These are phyloP conservation scores for Aurantiochytrium sp. DNA, from an alignment of 108 stramenopile genomes.

Conservation along the genomic window DNA sequence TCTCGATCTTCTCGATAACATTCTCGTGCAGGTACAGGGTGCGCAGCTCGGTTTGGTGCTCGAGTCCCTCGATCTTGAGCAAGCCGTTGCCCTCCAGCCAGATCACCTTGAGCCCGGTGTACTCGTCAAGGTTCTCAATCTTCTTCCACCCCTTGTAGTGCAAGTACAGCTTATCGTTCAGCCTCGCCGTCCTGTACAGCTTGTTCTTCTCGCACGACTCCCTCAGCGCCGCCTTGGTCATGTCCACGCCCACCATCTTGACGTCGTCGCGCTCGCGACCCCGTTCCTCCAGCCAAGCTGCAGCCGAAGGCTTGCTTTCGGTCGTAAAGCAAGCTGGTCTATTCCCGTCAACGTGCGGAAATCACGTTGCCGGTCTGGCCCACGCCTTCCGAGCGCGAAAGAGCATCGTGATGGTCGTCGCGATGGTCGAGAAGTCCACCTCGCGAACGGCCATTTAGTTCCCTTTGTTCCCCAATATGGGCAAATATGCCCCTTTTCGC, in stretches of 20 bases:
- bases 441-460: no score
- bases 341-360: no score
- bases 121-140: slow-evolving; percentile 65
- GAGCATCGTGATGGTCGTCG: no score
- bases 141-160: slow-evolving; percentile 66
- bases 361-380: no score
- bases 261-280: neutral
- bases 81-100: slow-evolving; percentile 69
- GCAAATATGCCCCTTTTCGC: no score
- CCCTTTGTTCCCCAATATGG: no score
- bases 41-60: slow-evolving; percentile 45
- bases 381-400: no score
- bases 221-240: slow-evolving; percentile 45
- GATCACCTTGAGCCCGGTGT: slow-evolving; percentile 62
- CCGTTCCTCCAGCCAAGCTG: no score
- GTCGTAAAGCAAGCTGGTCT: neutral
- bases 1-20: slow-evolving; percentile 58
- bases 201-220: slow-evolving; percentile 57
- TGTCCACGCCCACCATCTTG: slow-evolving; percentile 41
- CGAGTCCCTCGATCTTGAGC: slow-evolving; percentile 51
- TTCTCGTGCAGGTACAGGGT: slow-evolving; percentile 66
- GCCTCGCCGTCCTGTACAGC: slow-evolving; percentile 53
- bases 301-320: neutral
- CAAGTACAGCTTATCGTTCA: slow-evolving; percentile 71
- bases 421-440: no score